These are phyloP conservation scores for Asclepias syriaca DNA, from an alignment of 257 asterid species.

Conservation along the genomic window DNA sequence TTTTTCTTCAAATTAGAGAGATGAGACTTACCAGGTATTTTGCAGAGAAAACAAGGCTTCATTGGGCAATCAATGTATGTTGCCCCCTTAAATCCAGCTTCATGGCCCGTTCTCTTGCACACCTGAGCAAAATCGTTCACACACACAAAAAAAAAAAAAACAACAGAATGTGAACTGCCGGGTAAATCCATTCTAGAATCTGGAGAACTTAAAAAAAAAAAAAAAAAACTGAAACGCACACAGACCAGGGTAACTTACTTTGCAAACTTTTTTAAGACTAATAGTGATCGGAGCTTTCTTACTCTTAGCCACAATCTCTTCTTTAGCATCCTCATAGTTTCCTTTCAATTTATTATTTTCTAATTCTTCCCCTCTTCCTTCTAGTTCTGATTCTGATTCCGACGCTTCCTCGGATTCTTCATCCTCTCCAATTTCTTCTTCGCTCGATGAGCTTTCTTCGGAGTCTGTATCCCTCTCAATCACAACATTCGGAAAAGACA, in stretches of 20 bases:
- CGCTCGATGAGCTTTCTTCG: slow-evolving; percentile 62
- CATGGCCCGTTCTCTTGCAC: slow-evolving; percentile 92
- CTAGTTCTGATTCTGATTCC: slow-evolving; percentile 18
- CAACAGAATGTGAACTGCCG: background rate
- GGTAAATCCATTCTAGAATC: background rate
- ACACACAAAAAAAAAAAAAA: background rate
- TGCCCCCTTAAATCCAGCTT: slow-evolving; percentile 95
- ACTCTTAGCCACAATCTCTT: slow-evolving; percentile 32
- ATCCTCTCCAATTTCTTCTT: slow-evolving; percentile 8
- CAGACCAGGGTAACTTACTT: slow-evolving; percentile 32
- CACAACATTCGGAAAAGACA: slow-evolving; percentile 60
- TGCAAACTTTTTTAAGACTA: slow-evolving; percentile 81
- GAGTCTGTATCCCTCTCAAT: slow-evolving; percentile 72
- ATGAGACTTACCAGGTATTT: slow-evolving; percentile 65
- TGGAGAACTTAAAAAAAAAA: background rate
- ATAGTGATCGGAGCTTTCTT: slow-evolving; percentile 63
- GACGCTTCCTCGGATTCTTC: slow-evolving; percentile 18
- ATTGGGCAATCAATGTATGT: slow-evolving; percentile 96
- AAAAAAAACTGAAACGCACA: background rate
- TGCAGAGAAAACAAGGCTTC: slow-evolving; percentile 98
- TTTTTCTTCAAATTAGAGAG: background rate
- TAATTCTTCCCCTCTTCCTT: slow-evolving; percentile 19
- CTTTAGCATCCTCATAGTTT: slow-evolving; percentile 30
- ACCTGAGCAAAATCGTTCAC: slow-evolving; percentile 38
- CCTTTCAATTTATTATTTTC: slow-evolving; percentile 18